Conservation (phyloP, 2,329 filamentous ascomycete species). For the Phoma sp. region DNA sequence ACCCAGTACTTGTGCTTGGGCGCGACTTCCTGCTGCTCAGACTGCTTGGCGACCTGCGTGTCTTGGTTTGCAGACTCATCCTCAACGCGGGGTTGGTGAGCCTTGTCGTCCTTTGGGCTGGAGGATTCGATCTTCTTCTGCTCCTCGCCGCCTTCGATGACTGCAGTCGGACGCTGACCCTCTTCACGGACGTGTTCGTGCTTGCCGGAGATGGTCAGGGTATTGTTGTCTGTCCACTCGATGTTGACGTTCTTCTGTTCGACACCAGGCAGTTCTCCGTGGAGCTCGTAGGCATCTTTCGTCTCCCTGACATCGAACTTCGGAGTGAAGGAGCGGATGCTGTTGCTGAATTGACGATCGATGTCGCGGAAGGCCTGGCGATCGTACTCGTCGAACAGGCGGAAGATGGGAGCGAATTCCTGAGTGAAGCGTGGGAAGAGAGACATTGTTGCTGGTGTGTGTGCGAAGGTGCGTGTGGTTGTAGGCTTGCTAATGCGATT, state of each 20-base stretch:
- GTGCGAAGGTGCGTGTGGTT: constrained; percentile 28
- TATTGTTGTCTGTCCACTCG: constrained; percentile 79
- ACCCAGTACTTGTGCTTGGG: constrained; percentile 73
- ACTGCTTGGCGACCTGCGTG: constrained; percentile 38
- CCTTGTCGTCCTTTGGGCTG: constrained; percentile 10
- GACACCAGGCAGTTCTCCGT: constrained; percentile 80
- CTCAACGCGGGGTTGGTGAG: constrained; percentile 66
- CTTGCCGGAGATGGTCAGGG: constrained; percentile 72
- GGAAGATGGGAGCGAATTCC: constrained; percentile 54
- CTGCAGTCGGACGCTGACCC: constrained; percentile 56
- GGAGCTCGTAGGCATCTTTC: constrained; percentile 72
- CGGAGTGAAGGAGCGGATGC: constrained; percentile 68
- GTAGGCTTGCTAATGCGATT: constrained; percentile 39
- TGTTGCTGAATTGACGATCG: constrained; percentile 27
- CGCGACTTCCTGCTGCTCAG: constrained; percentile 49
- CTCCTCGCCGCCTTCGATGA: constrained; percentile 49
- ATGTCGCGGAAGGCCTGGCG: constrained; percentile 40
- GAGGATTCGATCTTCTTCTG: constrained; percentile 32
- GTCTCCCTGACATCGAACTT: constrained; percentile 81
- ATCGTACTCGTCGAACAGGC: constrained; percentile 57
- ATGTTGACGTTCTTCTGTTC: constrained; percentile 76
- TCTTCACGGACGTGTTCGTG: constrained; percentile 69
- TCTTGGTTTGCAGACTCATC: constrained; percentile 50
- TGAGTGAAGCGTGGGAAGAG: constrained; percentile 52
- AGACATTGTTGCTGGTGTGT: constrained; percentile 45